These are phyloP conservation scores for Ramularia collo-cygni DNA, from an alignment of 2,329 filamentous ascomycete genomes.

Conservation along the genomic window DNA sequence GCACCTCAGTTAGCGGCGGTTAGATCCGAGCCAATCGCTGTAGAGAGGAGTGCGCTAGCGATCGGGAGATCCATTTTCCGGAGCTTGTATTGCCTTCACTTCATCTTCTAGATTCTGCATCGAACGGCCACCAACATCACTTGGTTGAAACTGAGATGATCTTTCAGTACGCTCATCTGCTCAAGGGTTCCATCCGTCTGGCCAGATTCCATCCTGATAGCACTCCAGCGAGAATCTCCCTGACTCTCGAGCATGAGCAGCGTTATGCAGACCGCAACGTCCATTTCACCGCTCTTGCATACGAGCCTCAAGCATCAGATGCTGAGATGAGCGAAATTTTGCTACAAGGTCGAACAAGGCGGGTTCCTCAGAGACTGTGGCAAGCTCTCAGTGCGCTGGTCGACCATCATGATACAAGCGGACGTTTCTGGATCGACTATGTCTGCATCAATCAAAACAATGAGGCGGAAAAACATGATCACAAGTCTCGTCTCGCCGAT, in stretches of 20 bases:
- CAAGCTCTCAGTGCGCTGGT: conserved; percentile 4
- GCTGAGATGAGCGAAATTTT: conserved; percentile 7
- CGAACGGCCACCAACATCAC: no score
- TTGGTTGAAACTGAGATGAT: conserved; percentile 3
- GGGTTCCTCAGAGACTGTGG: conserved; percentile 7
- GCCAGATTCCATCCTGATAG: conserved; percentile 9
- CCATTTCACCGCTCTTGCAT: conserved; percentile 7
- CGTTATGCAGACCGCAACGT: conserved; percentile 2
- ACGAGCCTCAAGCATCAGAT: not conserved
- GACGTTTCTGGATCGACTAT: conserved; percentile 1
- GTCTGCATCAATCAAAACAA: not conserved
- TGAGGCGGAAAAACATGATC: not conserved
- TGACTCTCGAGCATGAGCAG: conserved; percentile 11
- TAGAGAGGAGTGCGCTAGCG: no score
- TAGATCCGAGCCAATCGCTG: no score
- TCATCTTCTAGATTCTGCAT: no score
- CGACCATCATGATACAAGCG: conserved; percentile 1
- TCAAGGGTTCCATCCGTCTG: conserved; percentile 8
- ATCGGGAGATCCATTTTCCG: no score
- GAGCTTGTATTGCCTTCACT: no score
- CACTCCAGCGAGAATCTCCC: conserved; percentile 4
- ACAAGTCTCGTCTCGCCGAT: not conserved
- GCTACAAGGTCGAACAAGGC: conserved; percentile 11
- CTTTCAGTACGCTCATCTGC: conserved; percentile 13
- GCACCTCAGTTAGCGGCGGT: no score